phyloP scores from a whole-genome alignment of 2,329 filamentous ascomycete genomes.

The Sarocladium kiliense region DNA sequence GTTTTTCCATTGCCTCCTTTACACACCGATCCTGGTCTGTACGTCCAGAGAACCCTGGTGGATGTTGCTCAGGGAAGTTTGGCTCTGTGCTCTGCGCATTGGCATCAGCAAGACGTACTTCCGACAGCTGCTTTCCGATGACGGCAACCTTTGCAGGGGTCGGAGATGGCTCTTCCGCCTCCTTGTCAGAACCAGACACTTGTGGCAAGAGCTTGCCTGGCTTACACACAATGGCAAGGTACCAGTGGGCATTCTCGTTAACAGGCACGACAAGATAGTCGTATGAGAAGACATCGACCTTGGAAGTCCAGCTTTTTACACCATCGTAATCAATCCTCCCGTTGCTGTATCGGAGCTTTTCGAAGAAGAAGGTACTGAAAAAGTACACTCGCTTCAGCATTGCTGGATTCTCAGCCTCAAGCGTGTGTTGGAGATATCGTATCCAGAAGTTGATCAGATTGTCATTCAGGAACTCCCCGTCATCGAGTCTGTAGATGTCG shows the following conservation, averaged over 20 bases:
- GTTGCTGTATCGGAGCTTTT: constrained; percentile 60
- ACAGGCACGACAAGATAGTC: constrained; percentile 92
- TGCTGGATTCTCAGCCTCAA: constrained; percentile 50
- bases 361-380: constrained; percentile 91
- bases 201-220: constrained; percentile 43
- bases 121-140: constrained; percentile 13
- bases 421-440: constrained; percentile 60
- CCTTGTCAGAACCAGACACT: neutral
- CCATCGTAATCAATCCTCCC: constrained; percentile 74
- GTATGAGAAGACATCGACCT: constrained; percentile 75
- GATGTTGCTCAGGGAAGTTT: neutral
- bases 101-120: constrained; percentile 18
- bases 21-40: neutral
- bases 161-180: neutral
- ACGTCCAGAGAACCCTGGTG: neutral
- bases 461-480: constrained; percentile 86
- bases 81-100: constrained; percentile 9
- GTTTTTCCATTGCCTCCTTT: neutral
- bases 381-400: constrained; percentile 68
- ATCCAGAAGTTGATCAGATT: constrained; percentile 88
- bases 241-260: constrained; percentile 87
- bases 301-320: constrained; percentile 83
- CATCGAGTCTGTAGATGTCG: constrained; percentile 75
- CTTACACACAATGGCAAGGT: constrained; percentile 92
- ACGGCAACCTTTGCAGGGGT: neutral